phyloP scores from a whole-genome alignment of 1,284 basidiomycete species.

The Phylloboletellus chloephorus region DNA sequence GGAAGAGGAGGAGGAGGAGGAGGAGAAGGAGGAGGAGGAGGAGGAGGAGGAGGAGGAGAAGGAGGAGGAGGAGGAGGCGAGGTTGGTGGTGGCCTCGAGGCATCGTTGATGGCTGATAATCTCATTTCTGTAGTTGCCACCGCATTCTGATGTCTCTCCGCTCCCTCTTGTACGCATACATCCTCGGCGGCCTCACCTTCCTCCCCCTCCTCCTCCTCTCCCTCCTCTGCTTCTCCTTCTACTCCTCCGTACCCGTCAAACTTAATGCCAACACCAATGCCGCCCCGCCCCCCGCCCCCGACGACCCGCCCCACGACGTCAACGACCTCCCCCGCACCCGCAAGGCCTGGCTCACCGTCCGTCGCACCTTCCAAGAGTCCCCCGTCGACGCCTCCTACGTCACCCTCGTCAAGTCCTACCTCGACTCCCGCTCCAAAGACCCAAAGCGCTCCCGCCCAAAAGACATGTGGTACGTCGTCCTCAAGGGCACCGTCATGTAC shows the following conservation, averaged over 20 bases:
- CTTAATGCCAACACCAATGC: slow-evolving; percentile 41
- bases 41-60: slow-evolving; percentile 3
- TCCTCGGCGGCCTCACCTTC: slow-evolving; percentile 85
- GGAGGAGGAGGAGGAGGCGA: no score
- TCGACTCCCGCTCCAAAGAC: slow-evolving; percentile 72
- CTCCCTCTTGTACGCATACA: slow-evolving; percentile 71
- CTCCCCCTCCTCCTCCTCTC: slow-evolving; percentile 64
- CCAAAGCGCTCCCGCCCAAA: slow-evolving; percentile 73
- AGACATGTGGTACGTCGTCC: slow-evolving; percentile 83
- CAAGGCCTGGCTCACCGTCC: slow-evolving; percentile 82
- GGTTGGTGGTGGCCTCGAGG: slow-evolving; percentile 14
- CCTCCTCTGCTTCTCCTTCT: slow-evolving; percentile 56
- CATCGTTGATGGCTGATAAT: slow-evolving; percentile 12
- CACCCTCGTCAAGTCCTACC: slow-evolving; percentile 63
- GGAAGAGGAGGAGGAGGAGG: slow-evolving; percentile 7
- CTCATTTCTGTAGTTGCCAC: no score
- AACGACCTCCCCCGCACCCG: slow-evolving; percentile 61
- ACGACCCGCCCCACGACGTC: slow-evolving; percentile 27
- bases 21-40: slow-evolving; percentile 2
- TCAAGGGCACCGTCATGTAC: slow-evolving; percentile 86
- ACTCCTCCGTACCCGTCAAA: slow-evolving; percentile 73
- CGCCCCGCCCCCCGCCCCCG: slow-evolving; percentile 27
- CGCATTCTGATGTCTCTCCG: slow-evolving; percentile 50
- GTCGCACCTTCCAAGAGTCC: slow-evolving; percentile 72
- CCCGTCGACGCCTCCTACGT: slow-evolving; percentile 61